Conservation (phyloP, 164 flowering plant species). For the Amborella trichopoda region DNA sequence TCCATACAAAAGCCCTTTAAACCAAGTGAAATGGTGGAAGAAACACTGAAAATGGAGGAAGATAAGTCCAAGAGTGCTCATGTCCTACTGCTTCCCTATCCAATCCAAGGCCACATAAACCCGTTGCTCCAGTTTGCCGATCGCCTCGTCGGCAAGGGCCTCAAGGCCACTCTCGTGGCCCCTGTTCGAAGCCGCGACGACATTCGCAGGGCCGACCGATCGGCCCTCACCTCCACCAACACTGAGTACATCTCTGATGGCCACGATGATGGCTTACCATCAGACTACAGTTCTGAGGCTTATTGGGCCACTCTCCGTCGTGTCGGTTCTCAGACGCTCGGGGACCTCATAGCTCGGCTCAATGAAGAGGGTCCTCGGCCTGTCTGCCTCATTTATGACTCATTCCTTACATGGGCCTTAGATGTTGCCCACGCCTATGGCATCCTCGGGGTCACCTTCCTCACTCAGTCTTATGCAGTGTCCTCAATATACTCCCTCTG, state of each 20-base stretch:
- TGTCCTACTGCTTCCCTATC: slow-evolving; percentile 26
- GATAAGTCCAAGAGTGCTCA: too few relatives aligned
- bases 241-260: slow-evolving; percentile 39
- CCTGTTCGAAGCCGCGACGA: slow-evolving; percentile 7
- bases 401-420: slow-evolving; percentile 34
- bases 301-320: slow-evolving; percentile 8
- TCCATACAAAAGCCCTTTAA: too few relatives aligned
- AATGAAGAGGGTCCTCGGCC: slow-evolving; percentile 10
- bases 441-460: slow-evolving; percentile 21
- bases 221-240: background rate
- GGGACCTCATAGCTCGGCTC: background rate
- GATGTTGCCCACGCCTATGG: slow-evolving; percentile 21
- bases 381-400: slow-evolving; percentile 27
- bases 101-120: slow-evolving; percentile 41
- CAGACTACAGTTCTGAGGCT: background rate
- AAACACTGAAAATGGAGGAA: too few relatives aligned
- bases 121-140: slow-evolving; percentile 44
- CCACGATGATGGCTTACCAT: slow-evolving; percentile 25
- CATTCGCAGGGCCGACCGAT: slow-evolving; percentile 1
- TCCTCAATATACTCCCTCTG: slow-evolving; percentile 8
- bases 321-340: slow-evolving; percentile 8
- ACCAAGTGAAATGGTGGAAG: too few relatives aligned
- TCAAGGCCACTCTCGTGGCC: slow-evolving; percentile 32
- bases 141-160: slow-evolving; percentile 22
- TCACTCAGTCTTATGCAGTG: slow-evolving; percentile 32